These are phyloP conservation scores for Diaporthe sp. DNA, from an alignment of 2,329 filamentous ascomycete genomes.

Conservation along the genomic window DNA sequence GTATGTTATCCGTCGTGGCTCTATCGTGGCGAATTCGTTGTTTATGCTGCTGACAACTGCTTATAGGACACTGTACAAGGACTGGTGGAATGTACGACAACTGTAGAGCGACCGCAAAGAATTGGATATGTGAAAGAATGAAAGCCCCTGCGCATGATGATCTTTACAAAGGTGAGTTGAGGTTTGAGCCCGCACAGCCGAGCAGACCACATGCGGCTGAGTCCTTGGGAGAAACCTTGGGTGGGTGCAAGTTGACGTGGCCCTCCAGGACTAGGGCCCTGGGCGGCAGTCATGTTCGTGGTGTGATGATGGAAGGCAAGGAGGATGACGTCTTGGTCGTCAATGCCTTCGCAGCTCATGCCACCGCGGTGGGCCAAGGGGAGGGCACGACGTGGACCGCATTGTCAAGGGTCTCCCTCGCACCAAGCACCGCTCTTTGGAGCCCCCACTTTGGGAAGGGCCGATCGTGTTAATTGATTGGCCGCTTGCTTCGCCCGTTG, in stretches of 20 bases:
- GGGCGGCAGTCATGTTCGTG: slow-evolving; percentile 12
- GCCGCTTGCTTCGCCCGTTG: not conserved
- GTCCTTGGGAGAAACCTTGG: not conserved
- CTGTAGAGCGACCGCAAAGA: not conserved
- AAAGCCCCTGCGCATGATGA: not conserved
- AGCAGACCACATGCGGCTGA: slow-evolving; percentile 12
- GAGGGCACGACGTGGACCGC: slow-evolving; percentile 25
- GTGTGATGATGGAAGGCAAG: slow-evolving; percentile 14
- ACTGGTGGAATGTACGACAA: not conserved
- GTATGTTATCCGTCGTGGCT: not conserved
- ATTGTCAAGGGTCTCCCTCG: slow-evolving; percentile 26
- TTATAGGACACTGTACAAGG: not conserved
- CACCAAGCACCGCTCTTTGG: not conserved
- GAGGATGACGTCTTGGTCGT: slow-evolving; percentile 29
- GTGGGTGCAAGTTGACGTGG: slow-evolving; percentile 25
- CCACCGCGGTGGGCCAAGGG: slow-evolving; percentile 14
- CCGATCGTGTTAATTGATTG: slow-evolving; percentile 33
- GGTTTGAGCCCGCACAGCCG: slow-evolving; percentile 1
- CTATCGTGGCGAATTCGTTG: slow-evolving; percentile 11
- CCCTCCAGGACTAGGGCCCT: slow-evolving; percentile 10
- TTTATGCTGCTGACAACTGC: not conserved
- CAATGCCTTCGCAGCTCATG: slow-evolving; percentile 25
- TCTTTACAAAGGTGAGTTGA: not conserved
- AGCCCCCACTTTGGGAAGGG: slow-evolving; percentile 12
- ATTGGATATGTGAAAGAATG: not conserved